phyloP scores from a whole-genome alignment of 257 asterid species.

The Petunia axillaris region DNA sequence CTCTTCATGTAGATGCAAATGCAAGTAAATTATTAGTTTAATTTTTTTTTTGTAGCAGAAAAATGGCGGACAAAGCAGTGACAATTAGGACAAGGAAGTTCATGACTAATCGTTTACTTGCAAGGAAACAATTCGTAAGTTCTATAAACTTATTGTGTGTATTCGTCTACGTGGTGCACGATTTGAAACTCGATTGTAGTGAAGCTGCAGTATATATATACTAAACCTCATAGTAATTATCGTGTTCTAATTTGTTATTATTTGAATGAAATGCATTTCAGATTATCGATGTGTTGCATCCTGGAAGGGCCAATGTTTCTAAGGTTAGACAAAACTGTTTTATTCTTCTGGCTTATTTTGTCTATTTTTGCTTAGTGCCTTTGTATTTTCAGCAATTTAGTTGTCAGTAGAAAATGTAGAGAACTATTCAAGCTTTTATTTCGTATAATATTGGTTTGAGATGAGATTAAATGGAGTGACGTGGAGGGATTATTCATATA shows the following conservation, averaged over 20 bases:
- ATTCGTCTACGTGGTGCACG: too few species aligned
- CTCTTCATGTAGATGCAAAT: not conserved
- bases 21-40: not conserved
- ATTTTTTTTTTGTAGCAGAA: not conserved
- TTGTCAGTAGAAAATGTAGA: not conserved
- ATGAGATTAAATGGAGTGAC: not conserved
- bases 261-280: constrained; percentile 12
- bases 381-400: constrained; percentile 1
- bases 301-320: constrained; percentile 72
- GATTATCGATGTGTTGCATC: constrained; percentile 72
- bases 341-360: not conserved
- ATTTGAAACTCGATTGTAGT: too few species aligned
- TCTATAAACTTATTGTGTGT: not conserved
- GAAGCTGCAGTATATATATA: not conserved
- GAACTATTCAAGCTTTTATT: too few species aligned
- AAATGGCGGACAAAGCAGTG: constrained; percentile 75
- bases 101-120: constrained; percentile 72
- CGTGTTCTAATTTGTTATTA: not conserved
- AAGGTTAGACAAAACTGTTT: constrained; percentile 44
- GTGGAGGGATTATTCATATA: too few species aligned
- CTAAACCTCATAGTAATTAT: not conserved
- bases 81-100: constrained; percentile 72
- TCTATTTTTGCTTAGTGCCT: not conserved
- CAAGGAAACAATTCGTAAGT: constrained; percentile 73
- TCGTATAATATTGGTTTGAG: not conserved